Conservation (phyloP, 768 basidiomycete genomes). For the Amanita thiersii region DNA sequence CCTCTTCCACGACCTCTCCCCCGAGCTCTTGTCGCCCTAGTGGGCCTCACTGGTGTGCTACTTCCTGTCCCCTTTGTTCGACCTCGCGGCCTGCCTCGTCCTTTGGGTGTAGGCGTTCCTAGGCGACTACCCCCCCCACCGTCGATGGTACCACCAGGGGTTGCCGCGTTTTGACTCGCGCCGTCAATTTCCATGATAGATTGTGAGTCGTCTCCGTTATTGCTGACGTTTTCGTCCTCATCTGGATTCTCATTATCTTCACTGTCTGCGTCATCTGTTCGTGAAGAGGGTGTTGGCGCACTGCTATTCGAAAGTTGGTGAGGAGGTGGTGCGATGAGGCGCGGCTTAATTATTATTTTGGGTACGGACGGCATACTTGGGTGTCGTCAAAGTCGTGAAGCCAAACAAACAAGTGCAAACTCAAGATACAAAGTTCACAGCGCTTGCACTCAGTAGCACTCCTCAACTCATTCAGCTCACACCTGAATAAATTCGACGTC, state of each 20-base stretch:
- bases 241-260: conserved; percentile 26
- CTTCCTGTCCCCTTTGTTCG: conserved; percentile 25
- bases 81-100: conserved; percentile 31
- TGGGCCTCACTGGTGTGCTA: conserved; percentile 14
- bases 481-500: not conserved
- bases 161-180: conserved; percentile 14
- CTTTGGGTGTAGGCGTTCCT: conserved; percentile 26
- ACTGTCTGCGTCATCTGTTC: conserved; percentile 23
- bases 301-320: conserved; percentile 14
- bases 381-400: conserved; percentile 6
- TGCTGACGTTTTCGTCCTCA: conserved; percentile 21
- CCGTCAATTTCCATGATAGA: conserved; percentile 28
- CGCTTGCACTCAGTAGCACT: not conserved
- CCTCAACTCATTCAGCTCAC: too few species aligned
- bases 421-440: not conserved
- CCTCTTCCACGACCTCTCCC: conserved; percentile 31
- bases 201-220: conserved; percentile 15
- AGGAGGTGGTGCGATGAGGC: conserved; percentile 19
- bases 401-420: not conserved
- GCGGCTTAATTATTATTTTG: conserved; percentile 45
- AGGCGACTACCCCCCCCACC: conserved; percentile 16
- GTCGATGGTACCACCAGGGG: conserved; percentile 25
- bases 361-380: conserved; percentile 18
- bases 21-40: conserved; percentile 24
- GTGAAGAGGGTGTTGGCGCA: conserved; percentile 19